These are phyloP conservation scores for Rutstroemia sp. DNA, from an alignment of 2,329 filamentous ascomycete genomes.

Conservation along the genomic window DNA sequence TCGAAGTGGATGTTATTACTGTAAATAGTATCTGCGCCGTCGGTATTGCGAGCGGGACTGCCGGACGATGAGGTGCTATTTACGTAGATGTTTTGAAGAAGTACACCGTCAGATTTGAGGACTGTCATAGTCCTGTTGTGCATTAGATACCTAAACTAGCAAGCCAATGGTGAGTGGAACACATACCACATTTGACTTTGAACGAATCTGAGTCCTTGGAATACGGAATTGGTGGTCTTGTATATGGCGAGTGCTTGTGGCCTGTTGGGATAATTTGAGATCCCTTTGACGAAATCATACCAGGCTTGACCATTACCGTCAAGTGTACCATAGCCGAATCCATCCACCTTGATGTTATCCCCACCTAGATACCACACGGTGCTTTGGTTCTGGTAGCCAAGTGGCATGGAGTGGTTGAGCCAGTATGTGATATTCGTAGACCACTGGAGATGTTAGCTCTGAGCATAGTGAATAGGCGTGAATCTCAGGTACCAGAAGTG, in stretches of 20 bases:
- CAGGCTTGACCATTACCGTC: conserved; percentile 54
- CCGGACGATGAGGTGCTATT: conserved; percentile 35
- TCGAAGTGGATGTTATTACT: conserved; percentile 44
- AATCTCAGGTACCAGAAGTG: conserved; percentile 33
- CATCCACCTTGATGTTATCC: conserved; percentile 40
- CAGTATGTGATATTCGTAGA: conserved; percentile 9
- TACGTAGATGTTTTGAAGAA: conserved; percentile 44
- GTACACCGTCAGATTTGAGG: conserved; percentile 35
- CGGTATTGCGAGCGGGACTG: conserved; percentile 35
- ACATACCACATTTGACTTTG: conserved; percentile 50
- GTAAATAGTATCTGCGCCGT: conserved; percentile 44
- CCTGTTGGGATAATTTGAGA: conserved; percentile 41
- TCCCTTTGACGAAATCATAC: conserved; percentile 43
- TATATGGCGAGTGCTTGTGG: conserved; percentile 45
- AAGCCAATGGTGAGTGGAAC: neutral
- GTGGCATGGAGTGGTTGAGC: conserved; percentile 10
- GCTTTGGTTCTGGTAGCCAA: conserved; percentile 50
- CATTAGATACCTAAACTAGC: neutral
- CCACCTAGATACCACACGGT: conserved; percentile 49
- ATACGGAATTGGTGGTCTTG: conserved; percentile 39
- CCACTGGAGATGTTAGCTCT: neutral
- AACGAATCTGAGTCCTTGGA: conserved; percentile 43
- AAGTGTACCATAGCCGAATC: conserved; percentile 45
- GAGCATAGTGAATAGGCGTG: conserved; percentile 29
- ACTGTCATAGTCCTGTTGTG: conserved; percentile 34